A percentile compares a stretch with the other conserved stretches of the same genome.
These are phyloP conservation scores for Cucurbita ficifolia DNA, from an alignment of 306 rosid species.

Conservation along the genomic window DNA sequence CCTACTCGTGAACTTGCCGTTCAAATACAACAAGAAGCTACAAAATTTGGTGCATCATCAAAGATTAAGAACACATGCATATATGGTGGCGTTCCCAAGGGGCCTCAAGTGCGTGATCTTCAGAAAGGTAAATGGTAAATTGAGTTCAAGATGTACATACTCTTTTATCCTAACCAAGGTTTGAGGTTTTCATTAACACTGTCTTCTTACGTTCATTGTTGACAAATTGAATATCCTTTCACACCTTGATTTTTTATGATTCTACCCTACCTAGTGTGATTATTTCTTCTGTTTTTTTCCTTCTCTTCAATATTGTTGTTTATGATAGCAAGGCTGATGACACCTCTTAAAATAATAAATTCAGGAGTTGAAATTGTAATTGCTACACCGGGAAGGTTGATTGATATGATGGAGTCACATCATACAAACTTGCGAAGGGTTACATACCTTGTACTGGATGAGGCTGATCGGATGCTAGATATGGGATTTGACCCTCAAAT, in stretches of 20 bases:
- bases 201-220: neutral
- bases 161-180: neutral
- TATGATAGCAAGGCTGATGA: too few relatives aligned
- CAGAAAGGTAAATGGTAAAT: constrained; percentile 68
- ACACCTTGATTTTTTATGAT: neutral
- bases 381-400: constrained; percentile 97
- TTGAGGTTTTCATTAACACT: neutral
- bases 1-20: constrained; percentile 98
- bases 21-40: constrained; percentile 85
- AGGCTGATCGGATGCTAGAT: constrained; percentile 97
- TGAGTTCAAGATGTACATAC: constrained; percentile 8
- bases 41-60: constrained; percentile 95
- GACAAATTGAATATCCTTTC: neutral
- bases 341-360: neutral
- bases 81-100: constrained; percentile 99
- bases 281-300: neutral
- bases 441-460: constrained; percentile 89
- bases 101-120: constrained; percentile 98
- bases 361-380: constrained; percentile 94
- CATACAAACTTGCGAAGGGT: constrained; percentile 96
- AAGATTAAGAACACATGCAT: constrained; percentile 93
- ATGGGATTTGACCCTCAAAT: constrained; percentile 99
- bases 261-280: neutral
- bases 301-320: too few relatives aligned
- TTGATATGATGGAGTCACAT: constrained; percentile 96